Base-by-base conservation (phyloP, 108 stramenopile species). In the Cyclotella baltica region DNA sequence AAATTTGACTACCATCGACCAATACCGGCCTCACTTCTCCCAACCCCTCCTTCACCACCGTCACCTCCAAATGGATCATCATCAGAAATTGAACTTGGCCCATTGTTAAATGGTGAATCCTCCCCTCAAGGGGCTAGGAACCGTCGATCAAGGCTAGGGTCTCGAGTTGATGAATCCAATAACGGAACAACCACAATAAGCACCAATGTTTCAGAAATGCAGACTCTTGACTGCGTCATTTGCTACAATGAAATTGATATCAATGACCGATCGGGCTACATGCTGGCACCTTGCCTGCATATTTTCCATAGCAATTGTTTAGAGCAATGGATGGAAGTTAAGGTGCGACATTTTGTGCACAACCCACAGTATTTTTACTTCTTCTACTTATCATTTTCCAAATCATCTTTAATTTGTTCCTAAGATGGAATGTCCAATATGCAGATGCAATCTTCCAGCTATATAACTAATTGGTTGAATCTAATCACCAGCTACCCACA, bases 261-360 rank as follows among this genome's bases (percentile, higher is more conserved):
- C 37, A 69, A 77, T 16, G 86, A 93, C 51, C 52, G 83, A 34
- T 46, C 48, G 33, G 89, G 89, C 28, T 97, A 97, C 85, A 98
- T 98, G 98, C 80, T 98, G 13, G 96, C 97, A n/a, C 98, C 98
- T 0, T 98, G 98, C 72, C 89, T 98, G 72, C 98, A 98, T 67
- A 72, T 98, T 37, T 98, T 98, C 74, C 98, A 98, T 70, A 77
- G 81, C 52, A 90, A 84, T 22, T 98, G 98, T 74, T 89, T 98
- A 62, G 72, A 85, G 47, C 93, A 94, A 70, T 98, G 98, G 98
- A 96, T 98, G 96, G 96, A 96, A 22, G 89, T 97, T 28, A 98
- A 98, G 53, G 74, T 67, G 50, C 35, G 64, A 30, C 96, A 96
- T 63, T 29, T 47, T 33, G 0, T 30, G 19, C 27, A n/a, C 1